Conservation (phyloP, 2,329 filamentous ascomycete genomes). For the Cladorrhinum sp. region DNA sequence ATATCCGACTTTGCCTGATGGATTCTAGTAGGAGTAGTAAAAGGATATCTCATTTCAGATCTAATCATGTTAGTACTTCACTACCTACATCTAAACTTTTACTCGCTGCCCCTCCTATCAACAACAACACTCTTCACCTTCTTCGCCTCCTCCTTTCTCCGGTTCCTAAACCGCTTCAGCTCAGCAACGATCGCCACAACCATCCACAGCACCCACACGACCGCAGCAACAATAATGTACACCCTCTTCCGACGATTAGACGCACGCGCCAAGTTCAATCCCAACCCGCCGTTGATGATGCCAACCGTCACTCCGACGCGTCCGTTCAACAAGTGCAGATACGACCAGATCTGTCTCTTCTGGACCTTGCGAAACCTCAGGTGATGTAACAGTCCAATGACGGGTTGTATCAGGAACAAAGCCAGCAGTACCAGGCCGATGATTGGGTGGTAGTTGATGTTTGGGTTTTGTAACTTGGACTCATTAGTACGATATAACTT, state of each 20-base stretch:
- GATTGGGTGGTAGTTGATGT: constrained; percentile 43
- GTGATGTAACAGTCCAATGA: constrained; percentile 44
- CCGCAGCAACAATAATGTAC: constrained; percentile 39
- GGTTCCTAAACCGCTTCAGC: constrained; percentile 24
- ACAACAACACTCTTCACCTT: constrained; percentile 1
- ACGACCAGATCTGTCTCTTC: constrained; percentile 40
- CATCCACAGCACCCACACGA: constrained; percentile 40
- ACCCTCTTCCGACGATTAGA: constrained; percentile 30
- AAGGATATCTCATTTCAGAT: too few species aligned
- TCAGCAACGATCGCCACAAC: constrained; percentile 33
- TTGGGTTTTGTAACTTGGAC: constrained; percentile 31
- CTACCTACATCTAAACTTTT: too few species aligned
- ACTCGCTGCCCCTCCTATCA: neutral
- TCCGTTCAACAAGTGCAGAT: constrained; percentile 44
- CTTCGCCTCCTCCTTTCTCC: neutral
- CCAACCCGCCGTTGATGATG: constrained; percentile 45
- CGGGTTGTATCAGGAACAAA: constrained; percentile 40
- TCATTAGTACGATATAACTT: neutral
- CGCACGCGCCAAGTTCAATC: constrained; percentile 38
- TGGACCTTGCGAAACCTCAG: constrained; percentile 36
- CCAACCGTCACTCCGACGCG: constrained; percentile 39
- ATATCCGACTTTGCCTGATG: constrained; percentile 18
- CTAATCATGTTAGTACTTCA: too few species aligned
- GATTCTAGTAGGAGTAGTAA: neutral
- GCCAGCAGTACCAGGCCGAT: constrained; percentile 44